phyloP scores from a whole-genome alignment of 345 rosid genomes.

The Eucalyptus pauciflora region DNA sequence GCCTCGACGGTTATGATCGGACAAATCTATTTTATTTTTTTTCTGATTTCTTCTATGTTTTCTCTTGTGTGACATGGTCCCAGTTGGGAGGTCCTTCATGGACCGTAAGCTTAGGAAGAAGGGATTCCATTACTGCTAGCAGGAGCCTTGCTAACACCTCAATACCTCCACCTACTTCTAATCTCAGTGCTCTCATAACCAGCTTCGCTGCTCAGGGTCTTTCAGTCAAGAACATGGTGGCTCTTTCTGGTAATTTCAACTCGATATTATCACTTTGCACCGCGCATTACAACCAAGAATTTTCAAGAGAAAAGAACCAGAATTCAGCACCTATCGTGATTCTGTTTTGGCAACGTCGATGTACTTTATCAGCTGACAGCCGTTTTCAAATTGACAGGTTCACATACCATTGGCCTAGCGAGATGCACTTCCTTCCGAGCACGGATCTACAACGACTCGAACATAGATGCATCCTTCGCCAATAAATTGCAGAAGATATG shows the following conservation, averaged over 20 bases:
- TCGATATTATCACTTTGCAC: background rate
- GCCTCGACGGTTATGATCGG: background rate
- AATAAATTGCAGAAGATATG: conserved; percentile 49
- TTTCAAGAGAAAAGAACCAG: background rate
- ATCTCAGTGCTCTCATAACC: conserved; percentile 47
- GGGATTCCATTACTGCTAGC: conserved; percentile 62
- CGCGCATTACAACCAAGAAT: background rate
- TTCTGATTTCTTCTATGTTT: background rate
- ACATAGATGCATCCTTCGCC: conserved; percentile 34
- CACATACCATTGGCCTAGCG: conserved; percentile 72
- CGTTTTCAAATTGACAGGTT: conserved; percentile 16
- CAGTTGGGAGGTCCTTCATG: conserved; percentile 51
- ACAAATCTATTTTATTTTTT: background rate
- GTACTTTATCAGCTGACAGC: background rate
- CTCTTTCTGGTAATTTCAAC: conserved; percentile 29
- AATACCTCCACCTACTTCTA: conserved; percentile 81
- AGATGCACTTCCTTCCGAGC: conserved; percentile 61
- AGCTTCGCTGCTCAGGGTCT: conserved; percentile 47
- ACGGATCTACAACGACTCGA: conserved; percentile 72
- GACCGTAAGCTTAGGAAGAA: conserved; percentile 68
- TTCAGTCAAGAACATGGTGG: conserved; percentile 61
- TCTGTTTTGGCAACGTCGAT: background rate
- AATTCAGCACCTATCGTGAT: background rate
- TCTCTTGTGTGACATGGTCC: background rate
- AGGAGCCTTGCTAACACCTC: conserved; percentile 44